phyloP scores from a whole-genome alignment of 768 basidiomycete species.

The Sutorius australiensis region DNA sequence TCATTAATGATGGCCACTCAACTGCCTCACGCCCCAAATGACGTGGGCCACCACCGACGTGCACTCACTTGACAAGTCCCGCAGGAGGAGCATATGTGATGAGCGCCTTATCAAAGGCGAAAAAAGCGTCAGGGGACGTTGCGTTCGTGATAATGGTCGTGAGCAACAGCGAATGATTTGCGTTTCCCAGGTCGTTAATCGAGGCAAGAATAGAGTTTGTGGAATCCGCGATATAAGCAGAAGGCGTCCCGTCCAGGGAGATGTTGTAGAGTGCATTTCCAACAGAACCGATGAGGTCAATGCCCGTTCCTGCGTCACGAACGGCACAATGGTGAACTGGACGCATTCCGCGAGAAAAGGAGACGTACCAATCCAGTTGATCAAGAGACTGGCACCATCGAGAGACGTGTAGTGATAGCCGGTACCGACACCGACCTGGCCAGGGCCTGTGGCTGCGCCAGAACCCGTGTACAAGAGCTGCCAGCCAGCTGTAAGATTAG shows the following conservation, averaged over 20 bases:
- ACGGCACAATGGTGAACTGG: constrained; percentile 3
- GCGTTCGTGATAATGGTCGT: constrained; percentile 40
- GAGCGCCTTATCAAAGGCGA: constrained; percentile 58
- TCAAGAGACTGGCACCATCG: constrained; percentile 51
- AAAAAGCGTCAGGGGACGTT: constrained; percentile 33
- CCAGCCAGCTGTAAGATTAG: constrained; percentile 60
- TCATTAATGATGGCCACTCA: constrained; percentile 17
- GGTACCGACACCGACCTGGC: constrained; percentile 49
- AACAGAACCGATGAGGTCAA: constrained; percentile 54
- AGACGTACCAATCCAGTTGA: constrained; percentile 61
- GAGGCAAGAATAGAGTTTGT: constrained; percentile 44
- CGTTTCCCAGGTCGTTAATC: constrained; percentile 44
- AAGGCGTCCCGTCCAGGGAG: constrained; percentile 46
- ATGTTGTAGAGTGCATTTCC: constrained; percentile 44
- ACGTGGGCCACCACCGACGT: constrained; percentile 3
- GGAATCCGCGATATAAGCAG: constrained; percentile 24
- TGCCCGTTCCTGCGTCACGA: constrained; percentile 52
- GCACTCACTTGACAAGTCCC: constrained; percentile 34
- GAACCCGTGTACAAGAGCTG: constrained; percentile 55
- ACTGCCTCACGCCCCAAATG: background rate
- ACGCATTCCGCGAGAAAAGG: background rate
- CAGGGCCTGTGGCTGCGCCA: constrained; percentile 42
- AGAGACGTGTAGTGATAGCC: constrained; percentile 61
- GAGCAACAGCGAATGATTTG: constrained; percentile 53
- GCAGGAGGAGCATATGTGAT: constrained; percentile 40